Percentiles rank a stretch among this genome's conserved stretches.
These are phyloP conservation scores for Microdochium paspali DNA, from an alignment of 2,329 filamentous ascomycete species.

Conservation along the genomic window DNA sequence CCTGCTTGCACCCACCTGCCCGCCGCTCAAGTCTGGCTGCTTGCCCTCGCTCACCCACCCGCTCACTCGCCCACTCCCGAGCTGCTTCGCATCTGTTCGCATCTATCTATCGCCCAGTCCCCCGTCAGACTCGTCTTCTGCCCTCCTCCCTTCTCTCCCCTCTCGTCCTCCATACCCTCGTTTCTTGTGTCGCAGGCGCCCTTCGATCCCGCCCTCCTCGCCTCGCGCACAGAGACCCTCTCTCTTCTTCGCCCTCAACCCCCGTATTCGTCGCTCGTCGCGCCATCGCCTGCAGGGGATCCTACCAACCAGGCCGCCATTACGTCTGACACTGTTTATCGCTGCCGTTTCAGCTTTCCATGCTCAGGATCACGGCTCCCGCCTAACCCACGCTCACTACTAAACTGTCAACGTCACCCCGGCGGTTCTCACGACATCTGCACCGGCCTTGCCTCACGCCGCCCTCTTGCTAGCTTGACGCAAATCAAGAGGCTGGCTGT, in stretches of 20 bases:
- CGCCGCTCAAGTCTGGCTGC: neutral
- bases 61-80: no score
- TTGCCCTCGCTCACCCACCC: neutral
- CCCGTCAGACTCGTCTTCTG: neutral
- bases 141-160: neutral
- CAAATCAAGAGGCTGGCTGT: neutral
- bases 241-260: neutral
- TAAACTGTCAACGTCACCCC: neutral
- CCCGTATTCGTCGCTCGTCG: neutral
- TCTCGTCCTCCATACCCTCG: neutral
- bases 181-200: constrained; percentile 1
- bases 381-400: neutral
- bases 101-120: neutral
- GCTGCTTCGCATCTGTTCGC: no score
- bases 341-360: neutral
- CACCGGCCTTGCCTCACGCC: neutral
- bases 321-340: no score
- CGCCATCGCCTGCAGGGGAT: neutral
- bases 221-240: neutral
- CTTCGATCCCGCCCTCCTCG: neutral
- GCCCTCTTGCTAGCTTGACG: neutral
- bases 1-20: neutral
- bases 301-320: neutral
- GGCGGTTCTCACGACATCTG: neutral
- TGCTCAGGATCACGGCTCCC: neutral